These are phyloP conservation scores for Botryococcus braunii DNA, from an alignment of 163 green algal genomes.

Conservation along the genomic window DNA sequence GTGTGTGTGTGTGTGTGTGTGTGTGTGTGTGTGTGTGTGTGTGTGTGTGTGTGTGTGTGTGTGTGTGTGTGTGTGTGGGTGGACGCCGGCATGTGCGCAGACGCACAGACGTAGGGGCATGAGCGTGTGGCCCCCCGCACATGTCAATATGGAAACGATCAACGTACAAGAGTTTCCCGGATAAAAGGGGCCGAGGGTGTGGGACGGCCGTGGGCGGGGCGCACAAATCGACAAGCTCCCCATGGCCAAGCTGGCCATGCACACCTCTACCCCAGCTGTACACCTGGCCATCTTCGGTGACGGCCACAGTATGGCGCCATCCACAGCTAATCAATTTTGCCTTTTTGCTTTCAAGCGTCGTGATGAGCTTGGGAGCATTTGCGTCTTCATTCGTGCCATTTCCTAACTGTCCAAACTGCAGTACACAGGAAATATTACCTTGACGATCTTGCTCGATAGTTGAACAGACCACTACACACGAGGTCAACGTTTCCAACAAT, in stretches of 20 bases:
- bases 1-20: no score
- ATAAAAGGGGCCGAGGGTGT: neutral
- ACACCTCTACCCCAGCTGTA: slow-evolving; percentile 74
- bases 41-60: no score
- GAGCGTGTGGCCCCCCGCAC: neutral
- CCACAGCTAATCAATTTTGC: slow-evolving; percentile 61
- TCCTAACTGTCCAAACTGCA: slow-evolving; percentile 64
- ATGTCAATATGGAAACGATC: neutral
- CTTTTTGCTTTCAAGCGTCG: slow-evolving; percentile 14
- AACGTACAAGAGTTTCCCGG: neutral
- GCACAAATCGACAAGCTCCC: slow-evolving; percentile 10
- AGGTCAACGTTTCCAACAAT: no score
- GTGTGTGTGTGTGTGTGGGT: no score
- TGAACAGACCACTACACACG: no score
- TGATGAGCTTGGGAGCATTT: slow-evolving; percentile 24
- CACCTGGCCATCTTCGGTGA: slow-evolving; percentile 42
- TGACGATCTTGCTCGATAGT: no score
- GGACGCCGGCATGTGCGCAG: neutral
- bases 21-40: no score
- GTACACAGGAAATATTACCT: no score
- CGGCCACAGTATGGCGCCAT: slow-evolving; percentile 72
- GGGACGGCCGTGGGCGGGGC: neutral
- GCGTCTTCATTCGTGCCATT: slow-evolving; percentile 47
- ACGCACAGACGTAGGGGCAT: neutral
- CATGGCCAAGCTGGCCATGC: slow-evolving; percentile 40